Evolutionary conservation across 106 monocot species (phyloP), one percentile per base, ranked within the genome.

Genomic region (Acanthochlamys bracteata): DNA sequence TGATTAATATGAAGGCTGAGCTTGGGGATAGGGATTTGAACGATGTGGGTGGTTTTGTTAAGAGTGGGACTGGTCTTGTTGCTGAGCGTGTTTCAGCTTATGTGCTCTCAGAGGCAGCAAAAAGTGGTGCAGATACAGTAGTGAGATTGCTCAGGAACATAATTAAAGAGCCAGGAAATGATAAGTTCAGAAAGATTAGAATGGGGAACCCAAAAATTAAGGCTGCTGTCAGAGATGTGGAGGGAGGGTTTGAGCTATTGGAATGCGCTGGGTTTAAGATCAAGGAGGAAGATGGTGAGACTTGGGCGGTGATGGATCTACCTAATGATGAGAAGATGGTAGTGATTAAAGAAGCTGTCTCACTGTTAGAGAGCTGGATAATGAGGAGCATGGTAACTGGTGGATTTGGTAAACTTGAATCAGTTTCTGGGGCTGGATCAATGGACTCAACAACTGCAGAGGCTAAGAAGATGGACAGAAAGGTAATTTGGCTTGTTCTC

Each of bases 181-280:
- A 75, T 55, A 96, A 90, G 76, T 96, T 84, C 57, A 47, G 95
- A 67, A 75, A 77, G 69, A 82, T 96, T 16, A 53, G 95, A 71
- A 80, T 96, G 90, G 76, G 87, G 21, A 96, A 96, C 76, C 84
- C 80, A 25, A 90, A 80, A 72, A 96, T 96, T 20, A 84, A 82
- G 66, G 87, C 90, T 71, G 95, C 87, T 4, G 67, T 96, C 0
- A 75, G 75, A 21, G 86, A 79, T 7, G 81, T 66, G 9, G 61
- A 63, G 55, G 95, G 90, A 23, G 90, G 87, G 68, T 39, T 85
- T 57, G 87, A 83, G 78, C 40, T 96, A 51, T 61, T 96, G 72
- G 84, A 96, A 52, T 67, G 56, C 42, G 74, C 90, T 20, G 95
- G 95, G 61, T 96, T 90, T 69, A 69, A 22, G 68, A 10, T 96